These are phyloP conservation scores for Trichothecium roseum DNA, from an alignment of 2,329 filamentous ascomycete genomes.

Conservation along the genomic window DNA sequence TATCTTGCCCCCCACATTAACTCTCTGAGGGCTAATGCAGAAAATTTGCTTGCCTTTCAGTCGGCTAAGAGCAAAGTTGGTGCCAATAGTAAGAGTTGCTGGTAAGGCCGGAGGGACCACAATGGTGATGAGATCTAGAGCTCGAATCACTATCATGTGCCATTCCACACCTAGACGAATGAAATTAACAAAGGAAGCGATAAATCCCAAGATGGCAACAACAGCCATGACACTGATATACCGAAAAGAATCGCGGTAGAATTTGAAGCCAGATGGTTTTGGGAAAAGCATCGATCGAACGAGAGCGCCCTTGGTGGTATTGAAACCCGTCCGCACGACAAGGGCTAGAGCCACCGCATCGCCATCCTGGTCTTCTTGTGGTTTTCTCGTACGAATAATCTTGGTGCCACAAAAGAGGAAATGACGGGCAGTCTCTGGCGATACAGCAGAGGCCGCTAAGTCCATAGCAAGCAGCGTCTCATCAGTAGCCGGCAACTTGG, in stretches of 20 bases:
- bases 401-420: constrained; percentile 94
- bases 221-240: constrained; percentile 95
- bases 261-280: constrained; percentile 96
- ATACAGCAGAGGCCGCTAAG: constrained; percentile 69
- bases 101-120: constrained; percentile 92
- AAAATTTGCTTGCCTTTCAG: constrained; percentile 88
- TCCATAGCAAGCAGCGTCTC: constrained; percentile 69
- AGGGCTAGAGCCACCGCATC: constrained; percentile 88
- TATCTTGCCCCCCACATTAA: constrained; percentile 92
- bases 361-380: constrained; percentile 74
- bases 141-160: constrained; percentile 85
- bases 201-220: constrained; percentile 77
- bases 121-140: constrained; percentile 92
- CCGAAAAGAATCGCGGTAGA: constrained; percentile 93
- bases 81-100: constrained; percentile 91
- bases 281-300: constrained; percentile 98
- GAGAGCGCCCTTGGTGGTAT: constrained; percentile 91
- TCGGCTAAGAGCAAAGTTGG: constrained; percentile 82
- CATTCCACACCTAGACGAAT: constrained; percentile 71
- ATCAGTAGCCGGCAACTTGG: constrained; percentile 76
- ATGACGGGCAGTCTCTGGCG: constrained; percentile 73
- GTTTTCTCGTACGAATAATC: constrained; percentile 80
- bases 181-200: constrained; percentile 90
- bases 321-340: constrained; percentile 89
- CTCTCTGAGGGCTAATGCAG: constrained; percentile 93